Base-by-base conservation (phyloP, 805 yeast genomes). In the Candida hungchunana region DNA sequence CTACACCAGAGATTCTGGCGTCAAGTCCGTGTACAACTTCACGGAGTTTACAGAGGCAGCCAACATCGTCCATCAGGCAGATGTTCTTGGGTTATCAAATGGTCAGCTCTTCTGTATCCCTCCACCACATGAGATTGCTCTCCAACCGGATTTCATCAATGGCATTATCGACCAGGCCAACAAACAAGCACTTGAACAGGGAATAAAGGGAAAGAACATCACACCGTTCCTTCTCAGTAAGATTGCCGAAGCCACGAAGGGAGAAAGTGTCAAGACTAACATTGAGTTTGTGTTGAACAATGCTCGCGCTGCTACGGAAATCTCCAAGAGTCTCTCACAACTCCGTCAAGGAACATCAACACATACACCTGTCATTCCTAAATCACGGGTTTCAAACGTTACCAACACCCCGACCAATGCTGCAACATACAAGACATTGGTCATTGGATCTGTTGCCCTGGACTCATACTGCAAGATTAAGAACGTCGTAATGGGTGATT, bases 71-170 rank as follows among this genome's bases (percentile, higher is more conserved):
- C 58, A 73, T 45, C 56, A 64, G 13, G 76, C 74, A 14, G 58
- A 64, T 7, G 37, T 49, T 2, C 64, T 87, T 70, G 61, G 64
- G 0, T 60, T 85, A 40, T 51, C 64, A 0, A 72, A 81, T n/a
- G 96, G 96, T 1, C 75, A 68, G 40, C 69, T 88, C 9, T 77
- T 87, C 47, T 87, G 96, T 54, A 69, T 84, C 9, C 96, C 96
- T 0, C 89, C 95, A 0, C 94, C 95, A 0, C 56, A 50, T 7
- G 71, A 72, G 4, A 57, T 69, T 25, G 86, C 94, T 0, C 58
- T 87, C 38, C 69, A 73, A 20, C 64, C 73, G 4, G 62, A 51
- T 0, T 62, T 70, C 32, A 82, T 87, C 18, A 66, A 66, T 39
- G 52, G 41, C 2, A 69, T 83, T 14, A 84, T 87, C 36, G 69